Base-by-base conservation (phyloP, 148 eudicot genomes). In the Amaranthus palmeri region DNA sequence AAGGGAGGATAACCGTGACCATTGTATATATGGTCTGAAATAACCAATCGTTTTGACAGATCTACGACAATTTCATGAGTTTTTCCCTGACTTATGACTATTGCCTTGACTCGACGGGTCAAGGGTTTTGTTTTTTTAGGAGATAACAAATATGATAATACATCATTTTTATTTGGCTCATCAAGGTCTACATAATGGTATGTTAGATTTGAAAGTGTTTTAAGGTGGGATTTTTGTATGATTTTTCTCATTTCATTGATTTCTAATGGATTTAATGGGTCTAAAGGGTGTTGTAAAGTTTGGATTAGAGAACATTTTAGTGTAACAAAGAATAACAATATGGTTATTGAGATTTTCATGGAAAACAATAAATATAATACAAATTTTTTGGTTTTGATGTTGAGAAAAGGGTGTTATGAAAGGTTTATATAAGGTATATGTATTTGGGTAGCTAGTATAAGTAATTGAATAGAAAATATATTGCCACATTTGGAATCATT, bases 1-100 rank as follows among this genome's bases (percentile, higher is more conserved):
- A 83, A 78, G 1, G 96, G 85, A n/a, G 96, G 92, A 59, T 79
- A 89, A n/a, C 96, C 96, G 61, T 89, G 89, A 45, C 92, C 91
- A 5, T 41, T 69, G 54, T 88, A 80, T 18, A 85, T 79, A 56
- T 74, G 78, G 48, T 89, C 85, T 1, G 89, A 88, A 13, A 69
- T 53, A 40, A 89, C 76, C 3, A 73, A 78, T 56, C 67, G 55
- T 12, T 76, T 82, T 40, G 63, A 58, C 72, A 89, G 72, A 74
- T 92, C 87, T 3, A 92, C 69, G 7, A 85, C 36, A 57, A 89
- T 79, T 62, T 92, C 92, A n/a, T 41, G 86, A 9, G 97, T 89
- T 61, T 80, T 72, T 3, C 83, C 83, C 15, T 75, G 73, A 43
- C 81, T 86, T 45, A 92, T 88, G 45, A 84, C 64, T 73, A 92